Evolutionary conservation across 108 stramenopile species (phyloP), one percentile per base, ranked within the genome.

Genomic region (Skeletonema potamos): DNA sequence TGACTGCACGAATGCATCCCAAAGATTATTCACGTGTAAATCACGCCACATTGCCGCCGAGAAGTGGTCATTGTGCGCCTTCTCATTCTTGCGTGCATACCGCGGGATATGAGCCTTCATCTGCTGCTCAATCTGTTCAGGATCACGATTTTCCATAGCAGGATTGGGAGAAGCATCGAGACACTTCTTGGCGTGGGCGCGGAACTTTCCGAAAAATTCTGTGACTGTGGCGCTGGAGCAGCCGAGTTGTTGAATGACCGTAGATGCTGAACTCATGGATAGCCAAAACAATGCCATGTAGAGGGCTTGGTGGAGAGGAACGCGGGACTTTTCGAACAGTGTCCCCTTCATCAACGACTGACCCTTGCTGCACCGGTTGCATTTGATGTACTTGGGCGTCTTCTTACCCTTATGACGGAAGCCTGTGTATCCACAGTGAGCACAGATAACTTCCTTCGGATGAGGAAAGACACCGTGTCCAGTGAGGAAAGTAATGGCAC

Each of bases 351-450:
- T 18, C n/a, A 66, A 30, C 2, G 64, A 66, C 33, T 66, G 64
- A n/a, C 64, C 64, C 28, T 66, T 66, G 48, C 30, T 54, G 29
- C 48, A 66, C 4, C 48, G 28, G 29, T 66, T 66, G 48, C 64
- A 66, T 48, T 66, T 66, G 15, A 66, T 30, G n/a, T 44, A 66
- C 48, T 66, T 66, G 44, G 46, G 46, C 11, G 26, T 51, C 3
- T 66, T 66, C 29, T 48, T 66, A n/a, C 30, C 26, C 28, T 66
- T 66, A 4, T n/a, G 27, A 18, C 64, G 64, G 11, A 48, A 66
- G 27, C 64, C 64, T 30, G 32, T 66, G 64, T 66, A 66, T 48
- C 32, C 29, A 33, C 64, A 66, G 48, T 48, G 48, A 29, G 27
- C 24, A n/a, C 64, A 66, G 44, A 66, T 33, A 18, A 48, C 48